Base-by-base conservation (phyloP, 345 rosid species). In the Syzygium grande region DNA sequence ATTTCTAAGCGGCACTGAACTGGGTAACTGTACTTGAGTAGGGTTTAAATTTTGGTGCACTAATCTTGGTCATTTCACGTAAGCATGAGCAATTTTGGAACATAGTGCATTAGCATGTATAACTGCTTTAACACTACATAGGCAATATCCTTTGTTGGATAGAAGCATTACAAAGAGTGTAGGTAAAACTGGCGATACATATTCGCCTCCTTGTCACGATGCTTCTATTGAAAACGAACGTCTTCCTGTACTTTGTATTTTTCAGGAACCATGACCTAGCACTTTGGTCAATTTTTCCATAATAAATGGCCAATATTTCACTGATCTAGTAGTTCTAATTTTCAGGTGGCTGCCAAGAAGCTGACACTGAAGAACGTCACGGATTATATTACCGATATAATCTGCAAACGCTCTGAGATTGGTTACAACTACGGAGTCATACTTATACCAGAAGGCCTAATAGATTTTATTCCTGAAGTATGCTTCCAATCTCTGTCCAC, bases 391-490 rank as follows among this genome's bases (percentile, higher is more conserved):
- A 98, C 94, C 11, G 93, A 96, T 91, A 92, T 96, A 55, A 91
- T 98, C 88, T 94, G 94, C 90, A 96, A 94, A 90, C 97, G 99
- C 34, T 90, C 96, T 27, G 92, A 90, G 78, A 90, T 89, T 87
- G 97, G 97, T 84, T 96, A 94, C 90, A 96, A 96, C 89, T 96
- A 98, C 22, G 99, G 99, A 86, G 99, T 96, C 87, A 88, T 96
- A 86, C 99, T 98, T 88, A 91, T 98, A 89, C 99, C 99, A 17
- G 99, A 98, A 94, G 99, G 99, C 92, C 94, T 98, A 46, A 98
- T 98, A 90, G 99, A 98, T 89, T 98, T 98, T 91, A 95, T 98
- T 90, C 99, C 99, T 12, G 98, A 98, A 99, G 99, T 96, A 91
- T 12, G 84, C 51, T 86, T 38, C 43, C 80, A 19, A 73, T 73